Base-by-base conservation (phyloP, 805 yeast genomes). In the Blastobotrys robertii region DNA sequence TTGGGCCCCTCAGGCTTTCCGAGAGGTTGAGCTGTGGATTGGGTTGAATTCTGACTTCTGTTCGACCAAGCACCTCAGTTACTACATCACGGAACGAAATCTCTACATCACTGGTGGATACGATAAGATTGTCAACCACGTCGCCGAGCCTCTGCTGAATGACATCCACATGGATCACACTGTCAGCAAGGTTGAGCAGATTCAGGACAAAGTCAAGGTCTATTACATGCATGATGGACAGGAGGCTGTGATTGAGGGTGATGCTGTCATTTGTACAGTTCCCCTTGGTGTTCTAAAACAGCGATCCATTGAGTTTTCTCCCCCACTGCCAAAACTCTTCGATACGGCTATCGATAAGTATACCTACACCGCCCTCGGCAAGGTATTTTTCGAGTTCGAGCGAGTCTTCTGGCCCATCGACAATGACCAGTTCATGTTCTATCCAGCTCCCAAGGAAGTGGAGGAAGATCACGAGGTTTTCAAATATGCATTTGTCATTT, bases 211-310 rank as follows among this genome's bases (percentile, higher is more conserved):
- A 6, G 25, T 19, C 25, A 19, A 19, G 25, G 25, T 19, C 25
- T 19, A 19, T 6, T 19, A 19, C 25, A 37, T 37, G 31, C 25
- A 32, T 22, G 42, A 39, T 31, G 37, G 42, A 19, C 8, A 39
- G 31, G 12, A 22, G 37, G 4, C 30, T 22, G 16, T 36, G 31
- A 7, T 37, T 42, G 25, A 19, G 6, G 25, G 25, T 19, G 77
- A 82, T 38, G 81, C 75, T 55, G 65, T 76, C 25, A 69, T 87
- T 10, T 81, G 84, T 4, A 78, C 95, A 0, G 76, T 84, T 4
- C 95, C 96, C 0, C 81, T 81, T 48, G 81, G 88, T 31, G 70
- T 82, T 3, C 63, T 86, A 30, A 74, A 73, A 44, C 52, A 74
- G 59, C 63, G 0, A 4, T 70, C 71, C n/a, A 74, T 82, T 22